Evolutionary conservation across 2,329 filamentous ascomycete species (phyloP), one percentile per base, ranked within the genome.

Genomic region (Pyrenophora teres): DNA sequence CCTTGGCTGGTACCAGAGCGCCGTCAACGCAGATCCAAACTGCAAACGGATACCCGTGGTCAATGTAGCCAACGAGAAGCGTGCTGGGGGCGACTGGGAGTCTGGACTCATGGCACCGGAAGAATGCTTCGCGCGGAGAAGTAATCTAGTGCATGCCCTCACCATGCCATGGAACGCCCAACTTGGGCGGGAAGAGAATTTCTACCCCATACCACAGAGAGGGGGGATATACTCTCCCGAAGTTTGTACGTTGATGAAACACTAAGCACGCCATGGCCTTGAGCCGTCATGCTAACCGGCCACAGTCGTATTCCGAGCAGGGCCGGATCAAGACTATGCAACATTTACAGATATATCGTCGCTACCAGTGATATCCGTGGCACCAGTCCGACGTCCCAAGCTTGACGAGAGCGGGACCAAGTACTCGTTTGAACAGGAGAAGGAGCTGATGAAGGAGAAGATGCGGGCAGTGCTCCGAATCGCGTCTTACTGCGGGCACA

Each of bases 11-110:
- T 79, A 81, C 50, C 70, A 72, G 39, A 70, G 66, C 43, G 58
- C 65, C 16, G 53, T 60, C 40, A 76, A 72, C 35, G 57, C 63
- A 38, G 61, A 54, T 40, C 36, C 57, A 30, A 51, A 65, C 30
- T 62, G 59, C 50, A 74, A 73, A 54, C 71, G 63, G 37, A 81
- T 89, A 48, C 85, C 87, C 0, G 86, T 90, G 52, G 83, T 90
- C 56, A 90, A 87, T 60, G 83, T 85, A 48, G 89, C 89, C 40
- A 90, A 92, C 73, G 88, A 92, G 69, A 88, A 87, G 67, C 80
- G 87, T 32, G 81, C 88, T 0, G 89, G 89, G 8, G 89, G 89
- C n/a, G 88, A 92, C 68, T 92, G 89, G 89, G 88, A 91, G 63
- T 87, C 78, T 31, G 82, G 81, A 8, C 76, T 82, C 10, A 79